These are phyloP conservation scores for Cucurbitaria berberidis DNA, from an alignment of 2,329 filamentous ascomycete species.

Conservation along the genomic window DNA sequence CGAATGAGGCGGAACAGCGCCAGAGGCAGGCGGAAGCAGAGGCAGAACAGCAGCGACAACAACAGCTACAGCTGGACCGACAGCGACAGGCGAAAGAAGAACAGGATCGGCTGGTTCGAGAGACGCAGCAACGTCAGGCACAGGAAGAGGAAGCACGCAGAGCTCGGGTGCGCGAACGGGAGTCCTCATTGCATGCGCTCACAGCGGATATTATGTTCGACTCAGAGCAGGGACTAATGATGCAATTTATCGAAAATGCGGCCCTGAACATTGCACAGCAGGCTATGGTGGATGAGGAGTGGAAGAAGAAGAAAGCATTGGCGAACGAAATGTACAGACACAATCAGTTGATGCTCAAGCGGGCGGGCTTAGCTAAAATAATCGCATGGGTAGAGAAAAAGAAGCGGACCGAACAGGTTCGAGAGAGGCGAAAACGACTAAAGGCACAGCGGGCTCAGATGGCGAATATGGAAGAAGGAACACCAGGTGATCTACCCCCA, in stretches of 20 bases:
- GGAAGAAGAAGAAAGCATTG: constrained; percentile 33
- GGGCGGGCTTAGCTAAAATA: constrained; percentile 30
- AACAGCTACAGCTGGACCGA: constrained; percentile 19
- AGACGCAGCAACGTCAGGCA: constrained; percentile 26
- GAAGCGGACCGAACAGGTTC: constrained; percentile 26
- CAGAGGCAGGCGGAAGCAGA: constrained; percentile 21
- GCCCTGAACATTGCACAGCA: constrained; percentile 44
- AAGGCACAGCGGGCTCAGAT: constrained; percentile 26
- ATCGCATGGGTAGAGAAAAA: constrained; percentile 33
- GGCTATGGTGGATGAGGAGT: constrained; percentile 42
- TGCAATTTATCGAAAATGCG: constrained; percentile 53
- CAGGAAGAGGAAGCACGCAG: constrained; percentile 27
- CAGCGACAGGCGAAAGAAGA: constrained; percentile 25
- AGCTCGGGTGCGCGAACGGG: constrained; percentile 20
- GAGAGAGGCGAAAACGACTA: constrained; percentile 32
- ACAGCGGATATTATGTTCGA: constrained; percentile 48
- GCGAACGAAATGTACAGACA: constrained; percentile 27
- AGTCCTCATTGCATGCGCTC: constrained; percentile 39
- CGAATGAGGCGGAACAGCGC: constrained; percentile 26
- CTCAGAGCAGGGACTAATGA: constrained; percentile 49
- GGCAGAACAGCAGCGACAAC: constrained; percentile 15
- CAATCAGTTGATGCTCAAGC: constrained; percentile 23
- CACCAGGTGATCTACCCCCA: constrained; percentile 2
- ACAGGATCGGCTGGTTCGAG: constrained; percentile 23
- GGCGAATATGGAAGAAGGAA: constrained; percentile 10